Percentiles rank a stretch among this genome's conserved stretches.
Evolutionary conservation across 169 alveolate species (phyloP).

Genomic region (Cryptosporidium ubiquitum): DNA sequence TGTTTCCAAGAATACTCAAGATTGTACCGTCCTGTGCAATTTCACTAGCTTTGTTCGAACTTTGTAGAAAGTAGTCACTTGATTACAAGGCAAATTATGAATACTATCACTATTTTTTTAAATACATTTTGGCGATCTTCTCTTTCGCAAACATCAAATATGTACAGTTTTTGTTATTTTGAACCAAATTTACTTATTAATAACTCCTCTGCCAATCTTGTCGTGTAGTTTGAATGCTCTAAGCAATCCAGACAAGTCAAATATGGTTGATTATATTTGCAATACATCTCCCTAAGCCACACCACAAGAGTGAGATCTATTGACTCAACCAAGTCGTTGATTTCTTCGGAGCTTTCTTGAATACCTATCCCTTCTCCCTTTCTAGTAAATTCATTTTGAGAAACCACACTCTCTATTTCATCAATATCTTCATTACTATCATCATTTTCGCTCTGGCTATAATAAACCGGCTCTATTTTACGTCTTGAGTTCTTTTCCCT

Average conservation of each 20-base stretch:
- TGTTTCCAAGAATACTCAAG: slow-evolving; percentile 77
- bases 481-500: slow-evolving; percentile 2
- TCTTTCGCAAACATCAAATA: background rate
- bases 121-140: background rate
- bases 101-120: background rate
- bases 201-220: slow-evolving; percentile 58
- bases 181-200: slow-evolving; percentile 3
- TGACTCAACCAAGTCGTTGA: slow-evolving; percentile 15
- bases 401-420: slow-evolving; percentile 5
- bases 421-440: slow-evolving; percentile 24
- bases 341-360: background rate
- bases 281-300: slow-evolving; percentile 63
- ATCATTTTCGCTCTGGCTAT: background rate
- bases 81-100: background rate
- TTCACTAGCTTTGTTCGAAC: slow-evolving; percentile 60
- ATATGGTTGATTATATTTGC: slow-evolving; percentile 28
- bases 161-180: background rate
- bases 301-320: slow-evolving; percentile 55
- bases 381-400: background rate
- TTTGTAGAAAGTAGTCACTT: background rate
- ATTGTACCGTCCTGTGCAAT: slow-evolving; percentile 78
- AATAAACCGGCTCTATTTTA: background rate
- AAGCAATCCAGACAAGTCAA: slow-evolving; percentile 1
- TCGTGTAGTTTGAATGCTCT: slow-evolving; percentile 16
- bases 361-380: background rate